A percentile compares a stretch with the other conserved stretches of the same genome.
Evolutionary conservation across 768 basidiomycete species (phyloP).

Genomic region (Lanmaoa pseudosensibilis): DNA sequence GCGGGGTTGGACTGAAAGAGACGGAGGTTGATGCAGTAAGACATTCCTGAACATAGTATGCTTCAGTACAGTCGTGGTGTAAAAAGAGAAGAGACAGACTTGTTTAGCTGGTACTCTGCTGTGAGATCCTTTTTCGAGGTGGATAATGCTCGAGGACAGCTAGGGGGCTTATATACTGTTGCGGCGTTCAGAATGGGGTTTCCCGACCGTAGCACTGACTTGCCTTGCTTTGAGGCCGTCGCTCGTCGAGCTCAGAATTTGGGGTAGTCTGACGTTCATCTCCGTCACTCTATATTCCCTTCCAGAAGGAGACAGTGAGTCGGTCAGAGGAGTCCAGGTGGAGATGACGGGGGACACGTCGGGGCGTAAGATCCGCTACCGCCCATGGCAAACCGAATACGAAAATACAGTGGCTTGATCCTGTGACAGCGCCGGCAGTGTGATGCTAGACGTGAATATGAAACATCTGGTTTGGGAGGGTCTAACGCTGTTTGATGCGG

Average conservation of each 20-base stretch:
- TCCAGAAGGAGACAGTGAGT: background rate
- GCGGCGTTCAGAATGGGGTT: background rate
- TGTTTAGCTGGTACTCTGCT: background rate
- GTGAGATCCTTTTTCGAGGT: background rate
- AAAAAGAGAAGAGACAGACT: background rate
- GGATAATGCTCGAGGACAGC: background rate
- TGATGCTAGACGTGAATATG: background rate
- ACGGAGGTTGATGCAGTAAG: conserved; percentile 1
- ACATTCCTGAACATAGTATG: background rate
- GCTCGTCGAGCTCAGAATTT: too few relatives aligned
- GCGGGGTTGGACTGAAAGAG: conserved; percentile 5
- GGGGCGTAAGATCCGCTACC: conserved; percentile 12
- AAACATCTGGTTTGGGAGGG: too few relatives aligned
- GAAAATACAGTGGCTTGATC: background rate
- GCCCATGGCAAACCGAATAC: background rate
- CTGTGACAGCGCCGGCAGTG: background rate
- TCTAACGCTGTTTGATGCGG: too few relatives aligned
- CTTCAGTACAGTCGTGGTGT: background rate
- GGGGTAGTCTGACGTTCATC: too few relatives aligned
- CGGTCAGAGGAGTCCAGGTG: background rate
- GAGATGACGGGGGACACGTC: background rate
- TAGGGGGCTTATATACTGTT: background rate
- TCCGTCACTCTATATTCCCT: background rate
- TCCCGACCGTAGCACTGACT: background rate
- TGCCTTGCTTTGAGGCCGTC: background rate